A percentile compares a stretch with the other conserved stretches of the same genome.
Conservation (phyloP, 306 rosid species). For the Corylus avellana region DNA sequence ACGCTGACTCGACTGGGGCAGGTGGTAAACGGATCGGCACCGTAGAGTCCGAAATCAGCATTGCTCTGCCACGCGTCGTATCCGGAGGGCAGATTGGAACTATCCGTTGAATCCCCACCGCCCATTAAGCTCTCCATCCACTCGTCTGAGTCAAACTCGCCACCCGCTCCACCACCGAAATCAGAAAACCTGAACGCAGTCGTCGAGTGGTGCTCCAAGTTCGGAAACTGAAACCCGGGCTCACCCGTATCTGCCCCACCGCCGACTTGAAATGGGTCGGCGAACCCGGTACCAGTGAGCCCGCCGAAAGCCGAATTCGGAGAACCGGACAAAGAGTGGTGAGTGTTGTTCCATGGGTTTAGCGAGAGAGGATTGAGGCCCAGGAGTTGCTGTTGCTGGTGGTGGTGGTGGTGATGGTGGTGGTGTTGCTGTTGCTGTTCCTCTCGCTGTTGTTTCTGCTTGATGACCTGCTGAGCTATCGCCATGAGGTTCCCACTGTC, state of each 20-base stretch:
- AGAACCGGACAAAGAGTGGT: constrained; percentile 18
- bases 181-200: constrained; percentile 63
- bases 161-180: constrained; percentile 47
- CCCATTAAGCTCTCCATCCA: constrained; percentile 93
- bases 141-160: constrained; percentile 90
- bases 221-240: constrained; percentile 63
- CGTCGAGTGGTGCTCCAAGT: constrained; percentile 57
- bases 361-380: constrained; percentile 50
- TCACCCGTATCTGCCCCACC: constrained; percentile 54
- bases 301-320: constrained; percentile 58
- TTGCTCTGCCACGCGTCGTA: constrained; percentile 64
- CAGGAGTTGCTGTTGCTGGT: constrained; percentile 40
- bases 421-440: constrained; percentile 66
- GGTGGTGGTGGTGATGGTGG: constrained; percentile 19
- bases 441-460: constrained; percentile 88
- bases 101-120: constrained; percentile 76
- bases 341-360: constrained; percentile 67
- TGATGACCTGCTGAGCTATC: constrained; percentile 94
- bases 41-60: constrained; percentile 57
- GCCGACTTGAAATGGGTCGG: constrained; percentile 76
- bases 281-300: constrained; percentile 46
- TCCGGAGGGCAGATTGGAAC: constrained; percentile 61
- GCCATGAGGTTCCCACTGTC: constrained; percentile 99
- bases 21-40: constrained; percentile 48
- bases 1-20: constrained; percentile 60